Conservation (phyloP, 2,329 filamentous ascomycete genomes). For the Colletotrichum costaricense region DNA sequence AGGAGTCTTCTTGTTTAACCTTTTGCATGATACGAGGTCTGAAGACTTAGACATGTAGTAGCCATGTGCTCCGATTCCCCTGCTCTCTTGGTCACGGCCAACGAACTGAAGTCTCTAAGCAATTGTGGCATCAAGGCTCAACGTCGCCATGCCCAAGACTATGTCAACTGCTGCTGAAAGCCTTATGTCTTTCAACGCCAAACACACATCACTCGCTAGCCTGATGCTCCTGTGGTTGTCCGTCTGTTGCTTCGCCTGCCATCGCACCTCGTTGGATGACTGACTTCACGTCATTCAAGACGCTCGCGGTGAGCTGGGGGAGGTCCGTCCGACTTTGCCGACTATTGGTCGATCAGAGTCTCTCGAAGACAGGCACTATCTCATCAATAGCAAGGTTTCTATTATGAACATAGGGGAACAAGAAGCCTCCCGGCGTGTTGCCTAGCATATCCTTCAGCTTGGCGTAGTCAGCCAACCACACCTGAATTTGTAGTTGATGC, state of each 20-base stretch:
- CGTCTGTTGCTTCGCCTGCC: background rate
- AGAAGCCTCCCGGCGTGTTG: too few relatives aligned
- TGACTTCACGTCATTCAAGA: background rate
- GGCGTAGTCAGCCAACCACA: background rate
- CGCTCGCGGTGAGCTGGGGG: background rate
- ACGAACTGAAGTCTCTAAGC: too few relatives aligned
- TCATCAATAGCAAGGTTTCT: background rate
- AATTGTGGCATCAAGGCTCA: too few relatives aligned
- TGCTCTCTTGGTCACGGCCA: too few relatives aligned
- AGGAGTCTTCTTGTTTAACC: background rate
- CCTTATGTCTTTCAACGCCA: background rate
- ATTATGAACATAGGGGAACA: background rate
- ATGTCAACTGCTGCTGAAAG: background rate
- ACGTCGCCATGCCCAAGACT: background rate
- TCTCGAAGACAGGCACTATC: background rate
- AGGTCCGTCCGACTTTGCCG: background rate
- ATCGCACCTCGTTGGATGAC: background rate
- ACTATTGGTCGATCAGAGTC: background rate
- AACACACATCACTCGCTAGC: background rate
- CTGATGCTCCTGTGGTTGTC: too few relatives aligned
- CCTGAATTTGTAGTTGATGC: fast-evolving
- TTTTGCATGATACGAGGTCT: too few relatives aligned
- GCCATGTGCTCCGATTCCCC: too few relatives aligned
- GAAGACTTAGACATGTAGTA: too few relatives aligned
- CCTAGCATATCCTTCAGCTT: too few relatives aligned